Evolutionary conservation across 2,329 filamentous ascomycete species (phyloP), one percentile per base, ranked within the genome.

Genomic region (Penicillium sclerotiorum): DNA sequence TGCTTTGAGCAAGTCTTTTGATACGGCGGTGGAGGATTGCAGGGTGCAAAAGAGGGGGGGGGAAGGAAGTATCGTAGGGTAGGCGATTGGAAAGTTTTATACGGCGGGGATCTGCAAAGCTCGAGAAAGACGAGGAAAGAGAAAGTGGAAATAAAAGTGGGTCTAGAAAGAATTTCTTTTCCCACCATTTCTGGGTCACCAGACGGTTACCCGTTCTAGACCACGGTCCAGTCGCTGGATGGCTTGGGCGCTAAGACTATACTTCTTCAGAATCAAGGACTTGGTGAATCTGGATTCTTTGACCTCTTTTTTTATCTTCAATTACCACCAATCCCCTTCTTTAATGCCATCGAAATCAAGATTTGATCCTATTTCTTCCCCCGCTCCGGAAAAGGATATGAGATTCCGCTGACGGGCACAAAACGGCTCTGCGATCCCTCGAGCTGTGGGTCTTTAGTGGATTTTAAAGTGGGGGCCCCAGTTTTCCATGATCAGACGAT

Each of bases 401-500:
- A 18, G n/a, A 17, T 15, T 39, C 22, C 17, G 15, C 35, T 15
- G 13, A 21, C 39, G 17, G 27, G 45, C 18, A 18, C n/a, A 32
- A 25, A 40, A 37, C 25, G 27, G 25, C 22, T 39, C 15, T 39
- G 23, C 44, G 27, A 27, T 30, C 9, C 39, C 11, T 37, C 25
- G 18, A 45, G 36, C 32, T 28, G 43, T 46, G 43, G 43, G 35
- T 46, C 32, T 28, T 17, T n/a, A 33, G 36, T 45, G 42, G 47
- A 41, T n/a, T n/a, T n/a, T n/a, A n/a, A n/a, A n/a, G n/a, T n/a
- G n/a, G 13, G 38, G 7, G 37, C 37, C 43, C 46, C 55, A 46
- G 43, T 53, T 52, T 52, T 49, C 33, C 38, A n/a, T 58, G 59
- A 61, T 62, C 59, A 60, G 57, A 58, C 60, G 58, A 61, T 61